Conservation (phyloP, 805 yeast species). For the Suhomyces tanzawaensis region DNA sequence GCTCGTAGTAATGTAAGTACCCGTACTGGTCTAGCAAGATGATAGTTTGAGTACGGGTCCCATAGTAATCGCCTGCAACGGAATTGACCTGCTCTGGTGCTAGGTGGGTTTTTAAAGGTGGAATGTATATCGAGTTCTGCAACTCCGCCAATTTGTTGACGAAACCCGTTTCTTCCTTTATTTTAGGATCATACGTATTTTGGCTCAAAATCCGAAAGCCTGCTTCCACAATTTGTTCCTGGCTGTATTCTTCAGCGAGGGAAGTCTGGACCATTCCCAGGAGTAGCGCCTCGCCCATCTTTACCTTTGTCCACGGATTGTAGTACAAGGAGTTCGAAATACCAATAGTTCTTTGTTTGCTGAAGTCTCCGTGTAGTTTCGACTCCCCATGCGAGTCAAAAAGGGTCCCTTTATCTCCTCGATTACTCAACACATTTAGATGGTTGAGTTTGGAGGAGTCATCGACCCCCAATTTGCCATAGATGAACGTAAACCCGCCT, state of each 20-base stretch:
- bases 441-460: conserved; percentile 26
- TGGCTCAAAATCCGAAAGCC: conserved; percentile 56
- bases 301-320: conserved; percentile 76
- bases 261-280: conserved; percentile 20
- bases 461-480: conserved; percentile 44
- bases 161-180: conserved; percentile 16
- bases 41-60: conserved; percentile 86
- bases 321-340: conserved; percentile 65
- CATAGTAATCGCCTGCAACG: conserved; percentile 59
- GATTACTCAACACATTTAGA: conserved; percentile 48
- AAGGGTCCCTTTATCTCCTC: conserved; percentile 41
- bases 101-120: conserved; percentile 48
- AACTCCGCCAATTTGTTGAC: conserved; percentile 39
- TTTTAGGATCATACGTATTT: conserved; percentile 35
- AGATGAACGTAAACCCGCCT: conserved; percentile 65
- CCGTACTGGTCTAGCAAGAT: conserved; percentile 55
- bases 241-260: conserved; percentile 14
- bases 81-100: conserved; percentile 4
- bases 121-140: conserved; percentile 64
- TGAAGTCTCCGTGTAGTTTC: conserved; percentile 18
- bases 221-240: conserved; percentile 45
- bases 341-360: conserved; percentile 45
- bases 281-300: conserved; percentile 41
- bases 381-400: conserved; percentile 15
- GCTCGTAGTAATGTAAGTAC: conserved; percentile 58